Percentiles rank a stretch among this genome's conserved stretches.
Conservation (phyloP, 2,329 filamentous ascomycete species). For the Arthroderma uncinatum region DNA sequence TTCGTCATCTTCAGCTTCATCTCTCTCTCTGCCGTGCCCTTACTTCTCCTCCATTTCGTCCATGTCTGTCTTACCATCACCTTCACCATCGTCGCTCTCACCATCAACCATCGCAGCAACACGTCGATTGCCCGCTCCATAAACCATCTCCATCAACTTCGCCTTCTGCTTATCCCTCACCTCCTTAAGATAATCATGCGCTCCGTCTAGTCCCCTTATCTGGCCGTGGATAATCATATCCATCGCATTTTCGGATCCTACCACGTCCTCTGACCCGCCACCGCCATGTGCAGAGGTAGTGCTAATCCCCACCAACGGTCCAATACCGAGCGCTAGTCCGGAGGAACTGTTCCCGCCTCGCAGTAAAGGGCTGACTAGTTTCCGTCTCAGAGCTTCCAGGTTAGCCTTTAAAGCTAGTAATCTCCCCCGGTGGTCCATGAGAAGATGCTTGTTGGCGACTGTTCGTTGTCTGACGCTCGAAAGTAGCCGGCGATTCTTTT, state of each 20-base stretch:
- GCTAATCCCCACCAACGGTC: slow-evolving; percentile 8
- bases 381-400: slow-evolving; percentile 70
- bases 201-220: slow-evolving; percentile 68
- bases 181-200: slow-evolving; percentile 63
- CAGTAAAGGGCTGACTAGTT: slow-evolving; percentile 74
- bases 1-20: not conserved
- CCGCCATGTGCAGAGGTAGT: slow-evolving; percentile 20
- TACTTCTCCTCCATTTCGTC: slow-evolving; percentile 10
- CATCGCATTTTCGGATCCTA: slow-evolving; percentile 50
- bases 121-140: slow-evolving; percentile 40
- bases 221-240: slow-evolving; percentile 60
- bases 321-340: slow-evolving; percentile 25
- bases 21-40: not conserved
- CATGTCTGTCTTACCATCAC: slow-evolving; percentile 2
- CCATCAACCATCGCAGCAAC: not conserved
- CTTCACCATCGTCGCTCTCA: not conserved
- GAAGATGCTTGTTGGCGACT: slow-evolving; percentile 72
- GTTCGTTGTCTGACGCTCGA: slow-evolving; percentile 70
- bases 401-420: slow-evolving; percentile 75
- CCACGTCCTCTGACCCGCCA: slow-evolving; percentile 31
- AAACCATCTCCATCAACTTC: slow-evolving; percentile 70
- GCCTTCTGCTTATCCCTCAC: slow-evolving; percentile 71
- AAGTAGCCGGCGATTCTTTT: slow-evolving; percentile 75
- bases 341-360: slow-evolving; percentile 48
- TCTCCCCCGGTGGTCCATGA: slow-evolving; percentile 77